Base-by-base conservation (phyloP, 768 basidiomycete genomes). In the Mycena olivaceomarginata region DNA sequence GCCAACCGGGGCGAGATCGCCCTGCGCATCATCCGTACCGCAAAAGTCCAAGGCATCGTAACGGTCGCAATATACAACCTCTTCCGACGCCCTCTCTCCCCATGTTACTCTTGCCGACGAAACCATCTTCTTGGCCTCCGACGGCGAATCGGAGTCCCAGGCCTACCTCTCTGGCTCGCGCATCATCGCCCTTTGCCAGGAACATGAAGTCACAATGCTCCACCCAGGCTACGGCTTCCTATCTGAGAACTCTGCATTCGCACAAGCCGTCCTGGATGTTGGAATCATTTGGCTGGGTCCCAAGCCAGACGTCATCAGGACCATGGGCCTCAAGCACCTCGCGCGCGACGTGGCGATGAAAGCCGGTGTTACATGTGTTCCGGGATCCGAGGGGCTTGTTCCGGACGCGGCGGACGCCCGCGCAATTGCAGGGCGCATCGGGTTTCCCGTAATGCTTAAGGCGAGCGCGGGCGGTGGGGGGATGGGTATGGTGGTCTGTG, bases 1-100 rank as follows among this genome's bases (percentile, higher is more conserved):
- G 93, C 93, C 22, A 94, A 95, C 82, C 91, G 94, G 37, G 94
- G 94, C 56, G 94, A 95, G 82, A 94, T 95, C 67, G 93, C 93
- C 11, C 86, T 92, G 16, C 91, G 94, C 11, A 89, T 94, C 78
- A 85, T 94, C 37, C 89, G 87, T 67, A 91, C 93, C 0, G 92
- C 92, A 2, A 87, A 88, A 64, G 82, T 83, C 39, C 87, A 93
- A 4, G 90, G 88, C 1, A 80, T 95, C 37, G 82, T 80, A 5
- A 93, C 92, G 0, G 80, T 94, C n/a, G 87, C 92, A 4, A 85
- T 94, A 57, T 94, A 94, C 82, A 90, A 90, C 91, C 4, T 84
- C 89, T 12, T 89, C 91, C 0, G 94, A 95, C 76, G 85, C 92
- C 8, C 86, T 90, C 5, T 88, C 91, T 0, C 90, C 90, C 0